Evolutionary conservation across 805 yeast species (phyloP), one percentile per base, ranked within the genome.

Genomic region (Kuraishia molischiana): DNA sequence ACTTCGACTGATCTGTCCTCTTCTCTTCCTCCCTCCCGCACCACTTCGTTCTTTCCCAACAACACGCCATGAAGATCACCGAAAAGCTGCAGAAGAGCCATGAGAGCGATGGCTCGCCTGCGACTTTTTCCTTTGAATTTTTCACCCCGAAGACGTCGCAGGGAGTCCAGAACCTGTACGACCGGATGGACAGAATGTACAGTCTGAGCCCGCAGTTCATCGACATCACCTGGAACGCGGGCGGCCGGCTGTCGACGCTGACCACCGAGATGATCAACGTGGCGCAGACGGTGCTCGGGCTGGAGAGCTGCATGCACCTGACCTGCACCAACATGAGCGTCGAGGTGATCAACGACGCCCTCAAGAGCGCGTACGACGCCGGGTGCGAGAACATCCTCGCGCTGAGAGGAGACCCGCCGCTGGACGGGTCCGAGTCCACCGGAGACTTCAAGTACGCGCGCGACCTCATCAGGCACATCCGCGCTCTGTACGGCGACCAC

Each of bases 201-300:
- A 85, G 84, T 46, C 67, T 86, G 50, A 79, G 79, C 45, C 98
- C 98, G 2, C 77, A 84, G 45, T 92, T 92, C 59, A 79, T 92
- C 41, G 98, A 92, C 55, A 84, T 92, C 45, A 92, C 98, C 1
- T 92, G 98, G 98, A 90, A 90, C 53, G 98, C 98, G 3, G 98
- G 98, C 30, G 97, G 97, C 4, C 71, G 94, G 35, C 61, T 82
- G 36, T 79, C 94, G 4, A 76, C 77, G 32, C 64, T 87, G 45
- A 87, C 98, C 19, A 82, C 87, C 26, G 97, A 92, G 47, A 80
- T 92, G 74, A 94, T 92, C 4, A 74, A 86, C 48, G 86, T 95
- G 3, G 76, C 97, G 1, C 95, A 89, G 49, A 78, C 89, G 2
- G 89, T 86, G 3, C 66, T 89, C 39, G 97, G 97, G 6, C 66